Conservation (phyloP, 352 stramenopile genomes). For the Bremia lactucae region DNA sequence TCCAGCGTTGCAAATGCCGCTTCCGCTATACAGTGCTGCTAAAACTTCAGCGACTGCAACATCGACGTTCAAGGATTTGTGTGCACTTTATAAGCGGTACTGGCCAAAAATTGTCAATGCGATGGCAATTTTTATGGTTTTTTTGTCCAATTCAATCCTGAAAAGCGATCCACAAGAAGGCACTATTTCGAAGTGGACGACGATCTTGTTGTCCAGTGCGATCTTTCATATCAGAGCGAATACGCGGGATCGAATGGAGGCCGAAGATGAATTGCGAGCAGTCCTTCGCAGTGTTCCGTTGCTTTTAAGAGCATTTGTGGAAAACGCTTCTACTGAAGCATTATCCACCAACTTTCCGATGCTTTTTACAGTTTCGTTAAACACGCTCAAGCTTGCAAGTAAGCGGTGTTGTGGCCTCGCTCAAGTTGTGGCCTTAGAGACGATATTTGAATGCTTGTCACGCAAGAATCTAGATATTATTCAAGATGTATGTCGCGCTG, state of each 20-base stretch:
- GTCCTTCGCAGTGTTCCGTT: constrained; percentile 28
- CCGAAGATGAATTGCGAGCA: constrained; percentile 26
- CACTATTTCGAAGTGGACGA: constrained; percentile 17
- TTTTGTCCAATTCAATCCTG: constrained; percentile 20
- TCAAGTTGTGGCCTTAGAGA: constrained; percentile 30
- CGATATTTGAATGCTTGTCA: constrained; percentile 32
- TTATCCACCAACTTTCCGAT: constrained; percentile 14
- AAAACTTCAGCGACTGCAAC: constrained; percentile 2
- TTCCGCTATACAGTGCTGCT: constrained; percentile 7
- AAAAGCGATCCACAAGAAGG: neutral
- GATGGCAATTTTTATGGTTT: constrained; percentile 24
- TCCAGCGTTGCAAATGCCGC: constrained; percentile 25
- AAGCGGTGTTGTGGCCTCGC: constrained; percentile 21
- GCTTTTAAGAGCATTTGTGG: constrained; percentile 17
- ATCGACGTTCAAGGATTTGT: constrained; percentile 11
- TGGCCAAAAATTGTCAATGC: constrained; percentile 46
- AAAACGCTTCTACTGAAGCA: constrained; percentile 5
- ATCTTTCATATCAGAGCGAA: constrained; percentile 39
- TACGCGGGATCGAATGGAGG: constrained; percentile 27
- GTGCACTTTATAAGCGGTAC: constrained; percentile 40
- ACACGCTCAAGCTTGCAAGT: constrained; percentile 27
- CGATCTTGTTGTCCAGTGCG: constrained; percentile 24
- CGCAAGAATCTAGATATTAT: constrained; percentile 24
- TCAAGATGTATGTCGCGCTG: constrained; percentile 8
- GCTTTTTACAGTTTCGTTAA: constrained; percentile 22